Base-by-base conservation (phyloP, 768 basidiomycete genomes). In the Asterophora parasitica region DNA sequence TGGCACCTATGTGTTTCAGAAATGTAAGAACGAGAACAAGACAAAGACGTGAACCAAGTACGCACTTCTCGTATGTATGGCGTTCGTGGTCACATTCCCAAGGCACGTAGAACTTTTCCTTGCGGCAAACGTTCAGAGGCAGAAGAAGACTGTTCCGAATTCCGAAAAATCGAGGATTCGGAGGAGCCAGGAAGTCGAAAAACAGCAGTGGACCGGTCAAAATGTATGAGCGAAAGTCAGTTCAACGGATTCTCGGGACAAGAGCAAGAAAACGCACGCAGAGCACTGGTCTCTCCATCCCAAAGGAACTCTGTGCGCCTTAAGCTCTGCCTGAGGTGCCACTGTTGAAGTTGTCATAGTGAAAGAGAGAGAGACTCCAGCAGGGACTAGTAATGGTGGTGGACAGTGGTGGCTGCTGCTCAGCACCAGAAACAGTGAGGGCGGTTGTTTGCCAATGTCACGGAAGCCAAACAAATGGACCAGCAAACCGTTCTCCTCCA, bases 41-140 rank as follows among this genome's bases (percentile, higher is more conserved):
- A n/a, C 36, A 23, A 28, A 34, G 7, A 17, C 37, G 37, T 35
- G 33, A 36, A 27, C 15, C 17, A 17, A 10, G 32, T 13, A 74
- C 83, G 59, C 61, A 88, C 90, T 88, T 83, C 72, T 95, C 91
- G 61, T 95, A 89, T 28, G 74, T 73, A 63, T 91, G 86, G 52
- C 85, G 75, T 70, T 95, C 87, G 55, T 92, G 82, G 64, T 92
- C 88, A 65, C 92, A 95, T 55, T 93, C 84, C 92, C 92, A 96
- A n/a, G 89, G 85, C 59, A 88, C 65, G 65, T 92, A 96, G 43
- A 68, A 70, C 42, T 79, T 80, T 60, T 88, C 74, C 65, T 79
- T 83, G 57, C 92, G 81, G 67, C 92, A 96, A 53, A 82, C 70
- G 62, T 96, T 95, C 50, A 96, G 72, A 16, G 92, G 92, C 42